Percentiles rank a stretch among this genome's conserved stretches.
These are phyloP conservation scores for Backusella psychrophila DNA, from an alignment of 192 early-diverging fungal species.

Conservation along the genomic window DNA sequence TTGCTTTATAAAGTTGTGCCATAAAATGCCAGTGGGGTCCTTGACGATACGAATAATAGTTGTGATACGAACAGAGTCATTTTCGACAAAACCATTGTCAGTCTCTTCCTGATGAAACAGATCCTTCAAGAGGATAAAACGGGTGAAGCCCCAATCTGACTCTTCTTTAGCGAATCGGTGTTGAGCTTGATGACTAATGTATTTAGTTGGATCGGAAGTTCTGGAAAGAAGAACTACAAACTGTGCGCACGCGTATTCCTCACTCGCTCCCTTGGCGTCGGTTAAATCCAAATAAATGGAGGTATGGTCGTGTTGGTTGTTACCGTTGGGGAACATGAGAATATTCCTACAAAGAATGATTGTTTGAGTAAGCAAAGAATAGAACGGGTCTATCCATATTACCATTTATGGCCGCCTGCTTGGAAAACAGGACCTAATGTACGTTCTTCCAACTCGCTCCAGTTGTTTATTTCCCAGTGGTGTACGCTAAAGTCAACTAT, in stretches of 20 bases:
- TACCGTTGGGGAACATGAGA: conserved; percentile 89
- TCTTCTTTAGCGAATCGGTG: conserved; percentile 85
- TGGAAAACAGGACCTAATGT: conserved; percentile 2
- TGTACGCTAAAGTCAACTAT: conserved; percentile 1
- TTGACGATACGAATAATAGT: conserved; percentile 75
- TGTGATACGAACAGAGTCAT: conserved; percentile 63
- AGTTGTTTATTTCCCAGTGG: conserved; percentile 5
- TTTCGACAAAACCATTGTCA: conserved; percentile 59
- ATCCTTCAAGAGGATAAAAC: conserved; percentile 59
- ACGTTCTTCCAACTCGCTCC: conserved; percentile 1
- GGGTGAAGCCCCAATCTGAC: conserved; percentile 95
- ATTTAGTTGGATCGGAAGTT: conserved; percentile 59
- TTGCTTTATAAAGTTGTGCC: conserved; percentile 92
- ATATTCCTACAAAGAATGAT: conserved; percentile 60
- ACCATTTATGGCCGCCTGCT: conserved; percentile 20
- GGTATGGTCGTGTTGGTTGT: conserved; percentile 61
- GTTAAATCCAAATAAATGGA: conserved; percentile 87
- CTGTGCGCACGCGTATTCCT: conserved; percentile 80
- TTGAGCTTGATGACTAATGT: conserved; percentile 53
- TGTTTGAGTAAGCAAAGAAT: no score
- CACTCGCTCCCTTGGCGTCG: conserved; percentile 58
- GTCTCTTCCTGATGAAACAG: conserved; percentile 39
- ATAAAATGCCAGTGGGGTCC: conserved; percentile 89
- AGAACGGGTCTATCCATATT: not conserved
- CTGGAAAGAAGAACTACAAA: conserved; percentile 81